Conservation (phyloP, 2,329 filamentous ascomycete species). For the Pseudogymnoascus sp. region DNA sequence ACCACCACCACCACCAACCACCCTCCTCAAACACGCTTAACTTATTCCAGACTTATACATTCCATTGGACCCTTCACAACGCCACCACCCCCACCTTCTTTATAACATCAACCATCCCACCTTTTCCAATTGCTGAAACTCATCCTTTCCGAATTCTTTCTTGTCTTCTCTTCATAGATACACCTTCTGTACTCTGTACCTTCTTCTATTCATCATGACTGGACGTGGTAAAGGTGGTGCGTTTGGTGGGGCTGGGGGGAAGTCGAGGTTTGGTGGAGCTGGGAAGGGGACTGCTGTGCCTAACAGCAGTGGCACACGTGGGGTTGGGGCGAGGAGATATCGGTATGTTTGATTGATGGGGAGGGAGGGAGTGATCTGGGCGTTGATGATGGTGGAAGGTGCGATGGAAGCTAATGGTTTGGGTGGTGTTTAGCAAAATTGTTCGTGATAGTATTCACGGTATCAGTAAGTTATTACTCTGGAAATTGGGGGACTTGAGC, state of each 20-base stretch:
- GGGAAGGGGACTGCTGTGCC: not conserved
- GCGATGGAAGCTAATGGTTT: not conserved
- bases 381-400: not conserved
- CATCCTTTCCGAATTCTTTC: not conserved
- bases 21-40: not conserved
- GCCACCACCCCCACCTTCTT: too few species aligned
- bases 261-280: not conserved
- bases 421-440: slow-evolving; percentile 35
- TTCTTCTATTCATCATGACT: not conserved
- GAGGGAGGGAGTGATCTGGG: not conserved
- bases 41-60: not conserved
- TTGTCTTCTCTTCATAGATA: not conserved
- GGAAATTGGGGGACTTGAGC: slow-evolving; percentile 10
- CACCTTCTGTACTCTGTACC: not conserved
- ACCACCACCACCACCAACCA: too few species aligned
- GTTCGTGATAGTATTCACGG: slow-evolving; percentile 39
- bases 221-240: not conserved
- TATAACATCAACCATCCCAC: not conserved
- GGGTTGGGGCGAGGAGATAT: not conserved
- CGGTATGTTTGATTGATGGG: not conserved
- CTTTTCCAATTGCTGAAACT: not conserved
- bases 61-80: too few species aligned
- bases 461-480: slow-evolving; percentile 37
- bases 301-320: not conserved
- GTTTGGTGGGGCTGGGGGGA: not conserved